Evolutionary conservation across 2,329 filamentous ascomycete genomes (phyloP).

Genomic region (Aspergillus carbonarius): DNA sequence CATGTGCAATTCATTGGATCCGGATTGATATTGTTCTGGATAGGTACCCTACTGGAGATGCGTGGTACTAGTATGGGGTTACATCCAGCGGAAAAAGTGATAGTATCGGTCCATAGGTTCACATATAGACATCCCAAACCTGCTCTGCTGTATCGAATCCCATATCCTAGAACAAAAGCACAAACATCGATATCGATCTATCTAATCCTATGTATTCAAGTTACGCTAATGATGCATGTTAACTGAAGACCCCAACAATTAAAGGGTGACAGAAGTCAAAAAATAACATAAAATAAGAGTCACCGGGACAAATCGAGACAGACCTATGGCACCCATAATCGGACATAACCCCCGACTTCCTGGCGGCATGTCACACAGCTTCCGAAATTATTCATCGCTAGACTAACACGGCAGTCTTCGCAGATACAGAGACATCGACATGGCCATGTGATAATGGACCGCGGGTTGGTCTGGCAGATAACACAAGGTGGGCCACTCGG

Average conservation of each 20-base stretch:
- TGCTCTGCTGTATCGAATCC: not conserved
- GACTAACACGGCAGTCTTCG: conserved; percentile 88
- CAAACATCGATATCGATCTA: not conserved
- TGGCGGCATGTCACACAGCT: conserved; percentile 93
- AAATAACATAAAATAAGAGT: not conserved
- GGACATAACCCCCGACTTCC: conserved; percentile 83
- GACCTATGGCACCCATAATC: conserved; percentile 75
- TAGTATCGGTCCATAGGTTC: too few species aligned
- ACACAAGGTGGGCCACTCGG: conserved; percentile 81
- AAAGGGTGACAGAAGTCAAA: not conserved
- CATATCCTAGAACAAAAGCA: not conserved
- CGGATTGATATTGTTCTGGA: too few species aligned
- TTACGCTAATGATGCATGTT: not conserved
- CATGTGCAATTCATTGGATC: too few species aligned
- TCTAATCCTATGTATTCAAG: not conserved
- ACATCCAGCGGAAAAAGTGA: too few species aligned
- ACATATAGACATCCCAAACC: not conserved
- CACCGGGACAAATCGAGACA: not conserved
- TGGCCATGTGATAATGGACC: conserved; percentile 93
- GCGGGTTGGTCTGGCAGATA: conserved; percentile 81
- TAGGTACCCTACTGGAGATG: too few species aligned
- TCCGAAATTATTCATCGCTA: conserved; percentile 96
- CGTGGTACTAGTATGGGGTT: too few species aligned
- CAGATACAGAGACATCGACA: conserved; percentile 92
- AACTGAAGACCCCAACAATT: not conserved